Percentiles rank a stretch among this genome's conserved stretches.
Conservation (phyloP, 1,284 basidiomycete genomes). For the Stygiomarasmius scandens region DNA sequence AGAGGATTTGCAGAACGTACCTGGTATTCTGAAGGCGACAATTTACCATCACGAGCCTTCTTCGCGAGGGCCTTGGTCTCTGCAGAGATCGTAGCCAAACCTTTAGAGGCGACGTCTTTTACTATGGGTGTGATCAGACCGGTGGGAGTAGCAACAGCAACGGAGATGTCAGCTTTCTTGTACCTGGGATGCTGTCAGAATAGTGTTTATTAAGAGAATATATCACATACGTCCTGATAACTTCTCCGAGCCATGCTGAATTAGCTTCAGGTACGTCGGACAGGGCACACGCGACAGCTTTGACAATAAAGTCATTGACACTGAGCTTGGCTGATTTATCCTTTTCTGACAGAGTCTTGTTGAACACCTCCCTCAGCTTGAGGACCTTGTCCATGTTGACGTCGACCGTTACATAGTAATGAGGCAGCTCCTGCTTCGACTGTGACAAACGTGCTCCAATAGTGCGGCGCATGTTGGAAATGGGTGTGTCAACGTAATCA, state of each 20-base stretch:
- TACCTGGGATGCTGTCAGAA: slow-evolving; percentile 56
- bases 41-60: slow-evolving; percentile 96
- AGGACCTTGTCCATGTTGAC: slow-evolving; percentile 97
- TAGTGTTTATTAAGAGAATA: background rate
- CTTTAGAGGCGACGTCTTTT: slow-evolving; percentile 90
- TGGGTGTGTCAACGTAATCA: slow-evolving; percentile 90
- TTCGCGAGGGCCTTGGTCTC: slow-evolving; percentile 92
- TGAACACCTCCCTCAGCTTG: slow-evolving; percentile 96
- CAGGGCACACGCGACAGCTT: slow-evolving; percentile 90
- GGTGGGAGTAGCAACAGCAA: slow-evolving; percentile 95
- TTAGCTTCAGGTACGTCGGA: slow-evolving; percentile 97
- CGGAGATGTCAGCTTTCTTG: slow-evolving; percentile 95
- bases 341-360: slow-evolving; percentile 84
- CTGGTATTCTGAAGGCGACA: slow-evolving; percentile 96
- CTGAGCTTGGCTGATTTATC: slow-evolving; percentile 89
- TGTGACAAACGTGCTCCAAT: slow-evolving; percentile 92
- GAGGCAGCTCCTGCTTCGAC: slow-evolving; percentile 93
- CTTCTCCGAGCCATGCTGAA: slow-evolving; percentile 96
- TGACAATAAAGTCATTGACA: slow-evolving; percentile 98
- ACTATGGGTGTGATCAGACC: slow-evolving; percentile 98
- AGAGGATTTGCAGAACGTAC: slow-evolving; percentile 37
- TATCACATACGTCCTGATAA: slow-evolving; percentile 83
- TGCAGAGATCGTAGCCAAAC: slow-evolving; percentile 89
- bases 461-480: slow-evolving; percentile 92
- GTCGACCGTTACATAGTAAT: slow-evolving; percentile 96